Base-by-base conservation (phyloP, 805 yeast genomes). In the Wickerhamomyces rabaulensis region DNA sequence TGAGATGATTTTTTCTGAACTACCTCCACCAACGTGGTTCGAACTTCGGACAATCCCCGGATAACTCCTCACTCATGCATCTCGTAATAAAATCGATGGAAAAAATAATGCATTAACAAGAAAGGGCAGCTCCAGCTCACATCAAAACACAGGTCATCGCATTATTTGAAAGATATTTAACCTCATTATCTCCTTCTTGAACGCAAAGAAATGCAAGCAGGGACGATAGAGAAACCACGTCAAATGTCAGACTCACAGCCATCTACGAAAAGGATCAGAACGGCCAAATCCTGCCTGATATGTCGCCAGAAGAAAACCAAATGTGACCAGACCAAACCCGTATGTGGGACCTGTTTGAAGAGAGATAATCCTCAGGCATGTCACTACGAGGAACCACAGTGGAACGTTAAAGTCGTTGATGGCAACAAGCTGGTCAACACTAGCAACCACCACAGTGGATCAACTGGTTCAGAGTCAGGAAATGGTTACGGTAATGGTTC, bases 221-320 rank as follows among this genome's bases (percentile, higher is more conserved):
- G n/a, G n/a, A n/a, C n/a, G n/a, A 27, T 13, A 4, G n/a, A 27
- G 20, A 4, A n/a, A 20, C 36, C 10, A 29, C 8, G 8, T 9
- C 20, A 33, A 7, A 27, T 27, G 31, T 4, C n/a, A 13, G 31
- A 27, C 10, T 8, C 8, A 33, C 36, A 33, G 20, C 36, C 36
- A 15, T n/a, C 36, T 16, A n/a, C 36, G 7, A 36, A 36, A 12
- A 36, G 39, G 21, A 45, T 44, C 4, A 47, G 63, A 10, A 47
- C 51, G 12, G 50, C 52, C 2, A 59, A 55, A 44, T 56, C 63
- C 5, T 60, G 64, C 33, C 41, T 52, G 3, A 46, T 44, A 2
- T 60, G 64, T 31, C 57, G 64, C 16, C 53, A 52, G 35, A 53
- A 52, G 48, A 60, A 60, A 51, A 57, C 55, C 10, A 59, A 52